Conservation (phyloP, 2,329 filamentous ascomycete genomes). For the Diaporthe australafricana region DNA sequence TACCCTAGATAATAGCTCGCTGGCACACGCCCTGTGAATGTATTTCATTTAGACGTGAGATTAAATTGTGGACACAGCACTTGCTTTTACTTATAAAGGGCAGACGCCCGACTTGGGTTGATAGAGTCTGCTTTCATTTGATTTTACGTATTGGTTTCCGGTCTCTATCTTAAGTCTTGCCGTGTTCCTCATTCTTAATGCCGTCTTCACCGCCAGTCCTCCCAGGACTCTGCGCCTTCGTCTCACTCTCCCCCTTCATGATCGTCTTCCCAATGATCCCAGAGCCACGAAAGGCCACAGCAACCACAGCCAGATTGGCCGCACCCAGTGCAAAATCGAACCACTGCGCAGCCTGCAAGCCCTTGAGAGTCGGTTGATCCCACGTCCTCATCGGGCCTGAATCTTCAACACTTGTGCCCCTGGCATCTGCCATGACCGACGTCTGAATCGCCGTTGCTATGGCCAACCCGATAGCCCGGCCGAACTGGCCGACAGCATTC, state of each 20-base stretch:
- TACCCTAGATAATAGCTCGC: too few relatives aligned
- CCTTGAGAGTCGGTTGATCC: conserved; percentile 59
- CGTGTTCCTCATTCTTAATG: background rate
- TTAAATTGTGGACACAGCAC: background rate
- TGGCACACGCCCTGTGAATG: too few relatives aligned
- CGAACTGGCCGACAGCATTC: conserved; percentile 74
- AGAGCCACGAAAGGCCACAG: conserved; percentile 61
- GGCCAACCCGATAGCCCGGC: conserved; percentile 73
- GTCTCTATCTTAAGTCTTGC: background rate
- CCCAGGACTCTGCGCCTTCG: background rate
- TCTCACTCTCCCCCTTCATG: background rate
- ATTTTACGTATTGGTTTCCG: too few relatives aligned
- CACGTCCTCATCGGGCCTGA: conserved; percentile 55
- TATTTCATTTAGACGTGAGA: background rate
- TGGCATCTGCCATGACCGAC: conserved; percentile 64
- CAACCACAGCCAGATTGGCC: conserved; percentile 56
- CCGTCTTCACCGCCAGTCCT: conserved; percentile 19
- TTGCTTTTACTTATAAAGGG: background rate
- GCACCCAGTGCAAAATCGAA: conserved; percentile 63
- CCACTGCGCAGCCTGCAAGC: conserved; percentile 63
- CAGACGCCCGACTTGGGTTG: too few relatives aligned
- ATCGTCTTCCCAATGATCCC: conserved; percentile 62
- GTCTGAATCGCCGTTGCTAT: conserved; percentile 75
- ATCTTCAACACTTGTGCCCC: conserved; percentile 56
- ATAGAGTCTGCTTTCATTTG: too few relatives aligned